Evolutionary conservation across 208 protist species (phyloP), one percentile per base, ranked within the genome.

Genomic region (Leptomonas seymouri): DNA sequence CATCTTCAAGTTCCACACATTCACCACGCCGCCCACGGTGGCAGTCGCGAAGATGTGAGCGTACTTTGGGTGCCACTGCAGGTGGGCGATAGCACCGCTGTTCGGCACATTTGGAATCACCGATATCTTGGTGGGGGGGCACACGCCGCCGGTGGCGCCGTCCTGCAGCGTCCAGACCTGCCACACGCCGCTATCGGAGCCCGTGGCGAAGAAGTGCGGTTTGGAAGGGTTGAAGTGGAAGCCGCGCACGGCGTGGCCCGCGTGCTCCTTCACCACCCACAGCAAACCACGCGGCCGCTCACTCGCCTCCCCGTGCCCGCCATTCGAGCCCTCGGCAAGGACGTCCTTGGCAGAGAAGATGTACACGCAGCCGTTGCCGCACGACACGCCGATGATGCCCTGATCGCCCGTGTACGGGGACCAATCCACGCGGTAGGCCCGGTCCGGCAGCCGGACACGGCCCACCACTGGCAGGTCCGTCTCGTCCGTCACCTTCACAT

Each of bases 1-100:
- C 45, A 72, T 84, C 61, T 93, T 95, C 30, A 99, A 75, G 85
- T 99, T 98, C 97, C 98, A 99, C 46, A 99, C 92, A 27, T 88
- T 89, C 15, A 98, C 92, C 28, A 79, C 71, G 46, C 96, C 94
- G 68, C 87, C 89, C 34, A 87, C 65, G n/a, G 82, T 86, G 12
- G 95, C 91, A 12, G 96, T 98, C 31, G 89, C 98, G 34, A 99
- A 79, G 66, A 99, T 99, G 82, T 98, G 89, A 14, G 83, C 63
- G 74, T 82, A 87, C 70, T 91, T 92, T 9, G 85, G 84, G 74
- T 96, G 85, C 88, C 89, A 96, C 72, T 85, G 78, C 21, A 96
- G 58, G 53, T 94, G 76, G 21, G 83, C 76, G 67, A 95, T 84
- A 12, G 71, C 65, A 2, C 78, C 65, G 41, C 31, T 67, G 60